Evolutionary conservation across 2,329 filamentous ascomycete species (phyloP).

Genomic region (Aureobasidium lini): DNA sequence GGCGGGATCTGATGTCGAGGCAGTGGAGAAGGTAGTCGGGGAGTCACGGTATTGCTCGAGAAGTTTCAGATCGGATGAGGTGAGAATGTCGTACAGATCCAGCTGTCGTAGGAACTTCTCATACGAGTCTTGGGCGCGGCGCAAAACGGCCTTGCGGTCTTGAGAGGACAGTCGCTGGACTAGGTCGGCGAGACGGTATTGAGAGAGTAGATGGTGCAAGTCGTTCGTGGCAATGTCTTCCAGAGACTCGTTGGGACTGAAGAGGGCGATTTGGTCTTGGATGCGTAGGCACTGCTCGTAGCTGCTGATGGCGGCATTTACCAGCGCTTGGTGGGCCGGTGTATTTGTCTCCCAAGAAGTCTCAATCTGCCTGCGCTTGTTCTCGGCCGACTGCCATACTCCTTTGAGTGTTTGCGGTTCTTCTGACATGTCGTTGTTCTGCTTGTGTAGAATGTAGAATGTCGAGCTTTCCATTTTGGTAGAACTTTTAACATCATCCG

Average conservation of each 20-base stretch:
- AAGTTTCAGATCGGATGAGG: slow-evolving; percentile 56
- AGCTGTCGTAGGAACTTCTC: slow-evolving; percentile 70
- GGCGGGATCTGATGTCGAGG: slow-evolving; percentile 58
- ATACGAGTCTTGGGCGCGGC: slow-evolving; percentile 60
- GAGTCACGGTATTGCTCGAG: slow-evolving; percentile 67
- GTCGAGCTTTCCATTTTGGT: neutral
- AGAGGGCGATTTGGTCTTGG: slow-evolving; percentile 66
- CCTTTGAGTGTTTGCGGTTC: slow-evolving; percentile 48
- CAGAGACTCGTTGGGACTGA: slow-evolving; percentile 81
- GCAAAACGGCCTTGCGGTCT: slow-evolving; percentile 57
- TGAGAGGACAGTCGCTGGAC: slow-evolving; percentile 57
- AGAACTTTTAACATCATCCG: neutral
- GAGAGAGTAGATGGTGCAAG: slow-evolving; percentile 74
- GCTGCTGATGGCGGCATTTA: slow-evolving; percentile 58
- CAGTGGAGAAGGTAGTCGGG: slow-evolving; percentile 64
- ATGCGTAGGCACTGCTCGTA: slow-evolving; percentile 68
- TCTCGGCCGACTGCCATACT: slow-evolving; percentile 49
- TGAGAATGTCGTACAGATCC: slow-evolving; percentile 71
- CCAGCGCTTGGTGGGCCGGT: slow-evolving; percentile 57
- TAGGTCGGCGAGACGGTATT: slow-evolving; percentile 74
- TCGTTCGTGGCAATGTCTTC: slow-evolving; percentile 84
- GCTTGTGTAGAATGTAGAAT: neutral
- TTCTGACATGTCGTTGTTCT: slow-evolving; percentile 29
- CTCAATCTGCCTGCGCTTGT: slow-evolving; percentile 51
- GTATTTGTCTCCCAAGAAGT: slow-evolving; percentile 57